Percentiles rank a stretch among this genome's conserved stretches.
phyloP scores from a whole-genome alignment of 164 flowering plant species.

The Stephania cephalantha region DNA sequence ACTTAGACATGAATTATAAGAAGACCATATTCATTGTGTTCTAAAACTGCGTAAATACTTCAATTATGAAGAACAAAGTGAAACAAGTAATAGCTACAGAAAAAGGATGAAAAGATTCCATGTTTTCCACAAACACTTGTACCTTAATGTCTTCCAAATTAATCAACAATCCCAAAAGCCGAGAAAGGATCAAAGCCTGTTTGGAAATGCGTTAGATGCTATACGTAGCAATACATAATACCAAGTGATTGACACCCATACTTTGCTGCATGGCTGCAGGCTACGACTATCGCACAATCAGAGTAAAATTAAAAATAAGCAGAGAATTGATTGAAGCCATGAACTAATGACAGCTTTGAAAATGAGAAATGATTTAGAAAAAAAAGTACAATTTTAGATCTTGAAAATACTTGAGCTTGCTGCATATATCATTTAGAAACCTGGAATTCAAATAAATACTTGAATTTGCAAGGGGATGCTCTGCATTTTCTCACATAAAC shows the following conservation, averaged over 20 bases:
- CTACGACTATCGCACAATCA: neutral
- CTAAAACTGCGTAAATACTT: too few species aligned
- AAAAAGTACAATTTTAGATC: too few species aligned
- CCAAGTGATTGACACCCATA: neutral
- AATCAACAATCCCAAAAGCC: constrained; percentile 70
- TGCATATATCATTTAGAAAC: too few species aligned
- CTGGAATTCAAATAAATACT: too few species aligned
- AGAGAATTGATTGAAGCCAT: too few species aligned
- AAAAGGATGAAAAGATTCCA: neutral
- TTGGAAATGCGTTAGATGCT: constrained; percentile 8
- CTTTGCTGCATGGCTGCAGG: neutral
- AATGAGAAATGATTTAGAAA: too few species aligned
- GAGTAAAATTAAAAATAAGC: too few species aligned
- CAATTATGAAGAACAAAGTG: neutral
- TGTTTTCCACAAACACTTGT: too few species aligned
- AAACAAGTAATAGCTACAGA: neutral
- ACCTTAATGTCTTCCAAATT: constrained; percentile 62
- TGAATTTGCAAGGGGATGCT: too few species aligned
- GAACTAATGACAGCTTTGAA: too few species aligned
- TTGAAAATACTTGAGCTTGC: too few species aligned
- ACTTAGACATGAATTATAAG: neutral
- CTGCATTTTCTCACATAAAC: too few species aligned
- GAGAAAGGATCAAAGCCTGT: constrained; percentile 85
- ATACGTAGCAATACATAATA: neutral
- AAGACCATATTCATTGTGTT: neutral